Base-by-base conservation (phyloP, 2,329 filamentous ascomycete genomes). In the Pseudogymnoascus sp. region DNA sequence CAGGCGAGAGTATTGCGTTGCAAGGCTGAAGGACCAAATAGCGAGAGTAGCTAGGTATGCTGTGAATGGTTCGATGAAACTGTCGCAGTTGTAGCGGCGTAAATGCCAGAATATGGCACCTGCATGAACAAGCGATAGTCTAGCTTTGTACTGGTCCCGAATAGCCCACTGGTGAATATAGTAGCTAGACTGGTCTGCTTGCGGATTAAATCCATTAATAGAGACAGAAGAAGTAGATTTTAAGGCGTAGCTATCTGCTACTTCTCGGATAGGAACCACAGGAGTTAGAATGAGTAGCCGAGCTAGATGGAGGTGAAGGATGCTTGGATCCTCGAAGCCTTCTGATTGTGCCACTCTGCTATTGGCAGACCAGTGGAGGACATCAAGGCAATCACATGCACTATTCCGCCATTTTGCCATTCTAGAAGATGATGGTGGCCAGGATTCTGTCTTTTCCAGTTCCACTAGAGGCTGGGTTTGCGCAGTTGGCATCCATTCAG, bases 311-410 rank as follows among this genome's bases (percentile, higher is more conserved):
- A 84, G 73, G 63, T 83, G 79, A 5, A 82, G 67, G 0, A 84
- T 73, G 1, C 77, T 81, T 2, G 78, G 74, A 61, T 82, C 79
- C 61, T 83, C 80, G 4, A 77, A 70, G 0, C 80, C 81, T 1
- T 74, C 72, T 1, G 74, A 69, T 56, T 75, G 74, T 3, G 77
- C 77, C 28, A 80, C 75, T 0, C 74, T 75, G 41, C 74, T 77
- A 63, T 82, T 82, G 2, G 80, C 81, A 15, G 76, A 74, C 81
- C 81, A 83, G 64, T 83, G 80, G 2, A 84, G 71, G 1, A 82
- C 75, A 61, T 84, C 81, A 2, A 84, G 62, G 39, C 73, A 75
- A 59, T 78, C 77, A 45, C 75, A 74, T 12, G 74, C 70, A 3
- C 74, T 72, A 41, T 77, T 78, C 13, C 75, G 70, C 76, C 77